Conservation (phyloP, 805 yeast species). For the Yamadazyma paraphyllophila region DNA sequence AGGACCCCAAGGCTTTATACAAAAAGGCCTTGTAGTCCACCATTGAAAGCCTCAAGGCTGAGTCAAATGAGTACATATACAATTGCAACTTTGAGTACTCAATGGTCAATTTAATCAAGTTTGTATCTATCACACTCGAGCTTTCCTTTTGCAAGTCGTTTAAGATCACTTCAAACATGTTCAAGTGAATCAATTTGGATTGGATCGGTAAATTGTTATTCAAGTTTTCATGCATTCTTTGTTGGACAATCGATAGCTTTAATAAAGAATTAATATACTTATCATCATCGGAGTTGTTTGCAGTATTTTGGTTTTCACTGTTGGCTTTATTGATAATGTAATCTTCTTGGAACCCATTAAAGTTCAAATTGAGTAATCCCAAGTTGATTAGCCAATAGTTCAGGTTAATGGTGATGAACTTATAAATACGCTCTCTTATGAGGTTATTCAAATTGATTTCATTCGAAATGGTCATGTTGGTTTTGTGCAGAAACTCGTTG, state of each 20-base stretch:
- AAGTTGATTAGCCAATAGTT: conserved; percentile 42
- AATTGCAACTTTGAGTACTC: conserved; percentile 40
- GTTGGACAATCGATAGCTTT: conserved; percentile 37
- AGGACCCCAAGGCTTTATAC: conserved; percentile 26
- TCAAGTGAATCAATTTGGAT: conserved; percentile 34
- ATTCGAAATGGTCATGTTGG: conserved; percentile 22
- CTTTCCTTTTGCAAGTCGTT: conserved; percentile 23
- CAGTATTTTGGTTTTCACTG: conserved; percentile 15
- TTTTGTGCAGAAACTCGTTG: conserved; percentile 40
- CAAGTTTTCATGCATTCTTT: conserved; percentile 39
- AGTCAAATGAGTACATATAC: conserved; percentile 31
- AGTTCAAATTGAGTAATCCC: conserved; percentile 34
- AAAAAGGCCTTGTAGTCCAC: conserved; percentile 29
- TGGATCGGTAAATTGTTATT: conserved; percentile 20
- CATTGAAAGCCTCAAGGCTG: conserved; percentile 22
- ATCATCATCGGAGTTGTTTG: conserved; percentile 15
- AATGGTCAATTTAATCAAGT: conserved; percentile 29
- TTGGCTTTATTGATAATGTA: conserved; percentile 34
- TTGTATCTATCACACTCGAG: conserved; percentile 21
- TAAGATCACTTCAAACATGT: conserved; percentile 43
- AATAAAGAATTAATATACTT: conserved; percentile 25
- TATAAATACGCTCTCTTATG: conserved; percentile 41
- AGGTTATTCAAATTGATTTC: conserved; percentile 32
- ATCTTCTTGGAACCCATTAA: conserved; percentile 33
- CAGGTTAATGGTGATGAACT: conserved; percentile 41